These are phyloP conservation scores for Cyclotella atomus DNA, from an alignment of 108 stramenopile genomes.

Conservation along the genomic window DNA sequence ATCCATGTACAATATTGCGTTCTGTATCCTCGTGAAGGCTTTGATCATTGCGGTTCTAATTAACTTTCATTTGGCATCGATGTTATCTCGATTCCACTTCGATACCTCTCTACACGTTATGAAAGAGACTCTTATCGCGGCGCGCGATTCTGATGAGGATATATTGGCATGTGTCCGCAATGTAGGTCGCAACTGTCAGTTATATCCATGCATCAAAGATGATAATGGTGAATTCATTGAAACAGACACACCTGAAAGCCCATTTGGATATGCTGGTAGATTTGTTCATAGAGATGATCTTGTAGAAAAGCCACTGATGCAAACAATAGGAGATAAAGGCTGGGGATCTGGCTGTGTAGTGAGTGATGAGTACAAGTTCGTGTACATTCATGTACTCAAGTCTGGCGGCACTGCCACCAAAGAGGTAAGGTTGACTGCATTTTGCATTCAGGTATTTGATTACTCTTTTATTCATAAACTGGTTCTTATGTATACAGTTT, in stretches of 20 bases:
- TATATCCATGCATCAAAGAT: conserved; percentile 30
- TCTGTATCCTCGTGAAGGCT: neutral
- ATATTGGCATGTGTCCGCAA: conserved; percentile 15
- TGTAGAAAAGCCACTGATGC: conserved; percentile 3
- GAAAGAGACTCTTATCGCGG: neutral
- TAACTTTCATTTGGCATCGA: conserved; percentile 3
- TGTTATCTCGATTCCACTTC: neutral
- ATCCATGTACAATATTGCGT: neutral
- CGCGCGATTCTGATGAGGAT: neutral
- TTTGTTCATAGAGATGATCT: conserved; percentile 28
- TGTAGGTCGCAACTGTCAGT: conserved; percentile 7
- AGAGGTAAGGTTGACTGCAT: too few relatives aligned
- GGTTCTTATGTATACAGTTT: too few relatives aligned
- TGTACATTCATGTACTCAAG: conserved; percentile 53
- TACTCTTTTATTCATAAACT: too few relatives aligned
- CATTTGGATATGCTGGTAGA: conserved; percentile 37
- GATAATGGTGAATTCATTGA: conserved; percentile 4
- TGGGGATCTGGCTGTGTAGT: conserved; percentile 49
- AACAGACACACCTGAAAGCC: neutral
- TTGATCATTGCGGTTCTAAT: conserved; percentile 3
- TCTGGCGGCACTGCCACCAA: conserved; percentile 49
- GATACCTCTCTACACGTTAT: neutral
- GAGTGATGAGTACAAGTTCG: conserved; percentile 46
- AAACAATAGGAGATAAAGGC: conserved; percentile 17
- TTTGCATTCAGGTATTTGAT: too few relatives aligned